Base-by-base conservation (phyloP, 306 rosid genomes). In the Corylus heterophylla region DNA sequence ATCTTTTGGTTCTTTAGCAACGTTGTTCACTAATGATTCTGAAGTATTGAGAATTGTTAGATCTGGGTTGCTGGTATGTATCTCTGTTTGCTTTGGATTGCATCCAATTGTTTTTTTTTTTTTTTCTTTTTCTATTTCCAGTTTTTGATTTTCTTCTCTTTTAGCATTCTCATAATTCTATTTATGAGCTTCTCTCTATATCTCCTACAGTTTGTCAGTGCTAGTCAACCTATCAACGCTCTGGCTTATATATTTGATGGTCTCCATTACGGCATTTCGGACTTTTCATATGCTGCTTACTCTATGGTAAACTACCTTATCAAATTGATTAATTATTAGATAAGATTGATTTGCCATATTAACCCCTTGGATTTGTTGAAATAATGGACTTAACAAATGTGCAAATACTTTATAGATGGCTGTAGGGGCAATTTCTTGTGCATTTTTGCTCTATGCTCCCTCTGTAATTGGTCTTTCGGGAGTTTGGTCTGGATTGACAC, bases 211-310 rank as follows among this genome's bases (percentile, higher is more conserved):
- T 90, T 88, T 83, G 93, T 92, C 31, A 90, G 98, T 82, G 98
- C 93, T 73, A 91, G 96, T 83, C 99, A 95, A 83, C 99, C 99
- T 72, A 82, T 95, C 81, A 93, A 89, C 77, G 87, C 98, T 77
- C 82, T 94, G 69, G 97, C 98, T 64, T 94, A 90, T 81, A 83
- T 90, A 78, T 92, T 94, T 70, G 98, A 94, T 64, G 98, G 98
- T 74, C 97, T 94, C 81, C 98, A 94, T 79, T 94, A 78, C 71
- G 98, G 98, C 58, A 90, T 89, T 86, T 94, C 97, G 74, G 98
- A 95, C 90, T 95, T 92, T 73, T 89, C 81, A 75, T 93, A 95
- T 89, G 97, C 97, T 29, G 98, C 98, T 77, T 81, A 25, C 78
- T 90, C 98, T 70, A 95, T 95, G 98, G 98, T 95, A 85, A 77